Evolutionary conservation across 352 stramenopile genomes (phyloP).

Genomic region (Pythium utonaiense): DNA sequence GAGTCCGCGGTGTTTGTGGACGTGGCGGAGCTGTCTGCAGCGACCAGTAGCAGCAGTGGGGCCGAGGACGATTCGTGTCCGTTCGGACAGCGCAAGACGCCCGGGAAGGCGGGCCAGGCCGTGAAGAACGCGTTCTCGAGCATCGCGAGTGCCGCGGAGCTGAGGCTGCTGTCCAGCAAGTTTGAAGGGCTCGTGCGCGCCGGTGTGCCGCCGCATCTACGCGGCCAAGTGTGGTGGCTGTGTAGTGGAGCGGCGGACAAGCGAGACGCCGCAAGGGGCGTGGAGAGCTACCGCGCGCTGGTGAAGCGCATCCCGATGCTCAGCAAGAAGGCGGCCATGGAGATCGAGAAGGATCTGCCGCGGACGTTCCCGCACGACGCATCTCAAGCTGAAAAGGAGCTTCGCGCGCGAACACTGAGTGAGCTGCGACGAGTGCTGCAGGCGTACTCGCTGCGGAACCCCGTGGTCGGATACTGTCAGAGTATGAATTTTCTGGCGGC

Average conservation of each 20-base stretch:
- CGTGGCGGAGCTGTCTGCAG: background rate
- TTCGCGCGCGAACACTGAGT: conserved; percentile 35
- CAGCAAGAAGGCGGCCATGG: conserved; percentile 61
- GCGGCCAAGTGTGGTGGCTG: conserved; percentile 80
- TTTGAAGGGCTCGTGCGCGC: conserved; percentile 61
- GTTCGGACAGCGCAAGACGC: conserved; percentile 13
- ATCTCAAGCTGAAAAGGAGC: conserved; percentile 10
- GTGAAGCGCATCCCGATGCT: conserved; percentile 53
- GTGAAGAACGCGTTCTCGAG: conserved; percentile 50
- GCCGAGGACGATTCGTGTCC: background rate
- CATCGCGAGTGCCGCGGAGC: conserved; percentile 49
- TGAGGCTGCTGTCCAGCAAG: conserved; percentile 48
- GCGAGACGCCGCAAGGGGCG: conserved; percentile 15
- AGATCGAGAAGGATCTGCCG: conserved; percentile 89
- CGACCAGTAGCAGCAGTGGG: too few species aligned
- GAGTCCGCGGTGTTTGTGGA: conserved; percentile 13
- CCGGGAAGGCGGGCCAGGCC: conserved; percentile 27
- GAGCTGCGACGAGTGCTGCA: conserved; percentile 80
- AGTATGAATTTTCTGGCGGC: conserved; percentile 88
- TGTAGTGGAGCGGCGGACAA: conserved; percentile 69
- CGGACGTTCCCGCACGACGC: conserved; percentile 63
- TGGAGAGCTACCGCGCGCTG: conserved; percentile 55
- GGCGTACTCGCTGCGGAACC: conserved; percentile 83
- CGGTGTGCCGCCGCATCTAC: conserved; percentile 59
- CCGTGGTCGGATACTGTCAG: conserved; percentile 85